Base-by-base conservation (phyloP, 78 protist species). In the Dictyostelium citrinum region DNA sequence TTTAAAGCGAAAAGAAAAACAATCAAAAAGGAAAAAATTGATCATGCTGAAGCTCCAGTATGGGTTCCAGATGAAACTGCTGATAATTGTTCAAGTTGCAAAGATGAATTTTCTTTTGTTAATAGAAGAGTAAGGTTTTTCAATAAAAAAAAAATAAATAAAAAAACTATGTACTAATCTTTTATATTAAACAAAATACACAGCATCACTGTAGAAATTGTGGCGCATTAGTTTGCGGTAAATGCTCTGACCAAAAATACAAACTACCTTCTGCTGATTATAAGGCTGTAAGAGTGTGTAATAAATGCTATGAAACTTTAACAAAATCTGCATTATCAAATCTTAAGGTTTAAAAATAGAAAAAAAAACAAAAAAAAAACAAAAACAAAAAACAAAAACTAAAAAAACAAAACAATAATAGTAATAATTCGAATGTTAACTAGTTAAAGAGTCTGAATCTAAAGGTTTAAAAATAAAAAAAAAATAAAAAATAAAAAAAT, bases 151-250 rank as follows among this genome's bases (percentile, higher is more conserved):
- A 37, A 3, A 39, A 20, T 35, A 74, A 22, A 74, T 24, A 9
- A 16, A 22, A 22, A 58, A 58, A 22, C 5, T 22, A 8, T 60
- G 11, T 60, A 64, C 35, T 64, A 55, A 55, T 55, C 64, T 5
- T 55, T 55, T 29, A 5, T 39, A 39, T 39, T 5, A 39, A 22
- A 58, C 24, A 8, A 22, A 6, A n/a, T 8, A n/a, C 22, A n/a
- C 3, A 84, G 91, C 93, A 88, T 88, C 93, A 88, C 31, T 88
- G 93, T 17, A 88, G 93, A 78, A 88, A 68, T 33, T 88, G 93
- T 78, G 93, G 93, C 43, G 46, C n/a, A n/a, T 68, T 88, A 35
- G 93, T 88, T 7, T 88, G 93, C 68, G 93, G 93, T 5, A 78
- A 88, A 46, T 88, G 93, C 68, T 67, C 81, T 16, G 81, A 67